Conservation (phyloP, 169 alveolate species). For the Plasmodium berghei region DNA sequence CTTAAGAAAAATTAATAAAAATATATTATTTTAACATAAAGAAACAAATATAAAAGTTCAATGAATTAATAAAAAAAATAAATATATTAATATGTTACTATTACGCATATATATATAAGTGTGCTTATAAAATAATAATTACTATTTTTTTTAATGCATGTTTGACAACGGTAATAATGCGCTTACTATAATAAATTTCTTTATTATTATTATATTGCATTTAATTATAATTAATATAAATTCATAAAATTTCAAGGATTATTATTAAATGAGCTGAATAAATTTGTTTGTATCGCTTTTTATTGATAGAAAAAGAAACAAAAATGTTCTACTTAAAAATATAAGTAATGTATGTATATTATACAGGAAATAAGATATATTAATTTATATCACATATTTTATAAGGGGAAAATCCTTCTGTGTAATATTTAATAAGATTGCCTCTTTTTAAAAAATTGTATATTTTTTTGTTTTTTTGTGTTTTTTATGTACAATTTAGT, state of each 20-base stretch:
- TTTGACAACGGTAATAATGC: slow-evolving; percentile 1
- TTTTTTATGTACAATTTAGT: too few relatives aligned
- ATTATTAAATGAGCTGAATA: slow-evolving; percentile 1
- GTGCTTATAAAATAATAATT: slow-evolving; percentile 1
- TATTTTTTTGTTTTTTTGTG: too few relatives aligned
- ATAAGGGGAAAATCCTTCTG: too few relatives aligned
- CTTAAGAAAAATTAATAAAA: slow-evolving; percentile 6
- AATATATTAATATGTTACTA: slow-evolving; percentile 17
- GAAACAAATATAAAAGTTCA: slow-evolving; percentile 2
- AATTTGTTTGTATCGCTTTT: slow-evolving; percentile 7
- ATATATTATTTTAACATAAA: neutral
- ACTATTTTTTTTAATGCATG: slow-evolving; percentile 3
- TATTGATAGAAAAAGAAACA: slow-evolving; percentile 2
- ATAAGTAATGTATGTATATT: neutral
- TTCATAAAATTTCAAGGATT: slow-evolving; percentile 5
- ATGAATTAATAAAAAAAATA: neutral
- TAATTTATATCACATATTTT: too few relatives aligned
- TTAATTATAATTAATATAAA: slow-evolving; percentile 4
- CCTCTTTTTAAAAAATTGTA: too few relatives aligned
- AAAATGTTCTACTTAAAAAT: neutral
- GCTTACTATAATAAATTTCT: neutral
- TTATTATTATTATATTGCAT: slow-evolving; percentile 1
- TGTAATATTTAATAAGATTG: too few relatives aligned
- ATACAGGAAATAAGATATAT: too few relatives aligned
- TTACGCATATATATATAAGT: slow-evolving; percentile 6